phyloP scores from a whole-genome alignment of 1,284 basidiomycete genomes.

The Boletus smithii region DNA sequence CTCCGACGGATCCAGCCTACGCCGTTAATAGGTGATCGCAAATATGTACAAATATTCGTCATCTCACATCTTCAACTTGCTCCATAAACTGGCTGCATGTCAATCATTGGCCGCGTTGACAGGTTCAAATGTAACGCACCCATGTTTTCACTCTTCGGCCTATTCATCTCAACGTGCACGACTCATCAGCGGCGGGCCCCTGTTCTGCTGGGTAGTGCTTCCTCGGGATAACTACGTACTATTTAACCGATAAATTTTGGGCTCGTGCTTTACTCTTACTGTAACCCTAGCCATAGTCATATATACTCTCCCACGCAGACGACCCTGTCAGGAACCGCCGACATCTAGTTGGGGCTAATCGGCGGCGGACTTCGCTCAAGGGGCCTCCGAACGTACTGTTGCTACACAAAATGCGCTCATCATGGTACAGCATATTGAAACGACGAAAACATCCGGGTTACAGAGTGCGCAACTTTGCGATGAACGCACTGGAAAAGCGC shows the following conservation, averaged over 20 bases:
- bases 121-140: background rate
- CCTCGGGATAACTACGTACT: background rate
- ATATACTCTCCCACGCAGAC: background rate
- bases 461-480: constrained; percentile 11
- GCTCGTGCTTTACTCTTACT: background rate
- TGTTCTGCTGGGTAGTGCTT: too few species aligned
- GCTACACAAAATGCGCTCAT: background rate
- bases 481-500: background rate
- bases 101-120: background rate
- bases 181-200: too few species aligned
- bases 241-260: background rate
- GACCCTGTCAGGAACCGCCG: background rate
- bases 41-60: too few species aligned
- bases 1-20: too few species aligned
- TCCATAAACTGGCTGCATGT: background rate
- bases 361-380: constrained; percentile 23
- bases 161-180: too few species aligned
- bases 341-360: constrained; percentile 3
- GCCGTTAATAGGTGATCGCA: too few species aligned
- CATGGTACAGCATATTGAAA: constrained; percentile 11
- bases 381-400: background rate
- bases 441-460: constrained; percentile 4
- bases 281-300: background rate
- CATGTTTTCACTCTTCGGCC: too few species aligned
- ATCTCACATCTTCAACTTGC: too few species aligned